These are phyloP conservation scores for Metschnikowia proteae DNA, from an alignment of 805 yeast genomes.

Conservation along the genomic window DNA sequence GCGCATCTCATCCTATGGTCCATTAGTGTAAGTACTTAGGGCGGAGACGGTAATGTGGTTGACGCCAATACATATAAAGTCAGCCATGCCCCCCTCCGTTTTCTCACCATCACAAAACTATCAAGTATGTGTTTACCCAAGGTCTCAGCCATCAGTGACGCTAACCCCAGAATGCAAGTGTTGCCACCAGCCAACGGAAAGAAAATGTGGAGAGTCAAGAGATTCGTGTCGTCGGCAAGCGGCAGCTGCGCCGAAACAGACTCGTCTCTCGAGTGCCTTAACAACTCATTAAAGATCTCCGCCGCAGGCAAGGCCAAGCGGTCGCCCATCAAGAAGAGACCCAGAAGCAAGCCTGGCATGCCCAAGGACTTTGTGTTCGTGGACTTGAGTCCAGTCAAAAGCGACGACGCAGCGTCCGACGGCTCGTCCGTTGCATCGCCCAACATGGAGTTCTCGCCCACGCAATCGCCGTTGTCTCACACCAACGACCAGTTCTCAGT, in stretches of 20 bases:
- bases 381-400: conserved; percentile 41
- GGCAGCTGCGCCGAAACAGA: conserved; percentile 15
- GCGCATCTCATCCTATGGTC: conserved; percentile 6
- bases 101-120: neutral
- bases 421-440: conserved; percentile 15
- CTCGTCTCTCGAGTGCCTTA: conserved; percentile 36
- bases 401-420: conserved; percentile 21
- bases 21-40: neutral
- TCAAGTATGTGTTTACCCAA: conserved; percentile 3
- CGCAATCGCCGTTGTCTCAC: conserved; percentile 13
- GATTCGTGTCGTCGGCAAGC: conserved; percentile 18
- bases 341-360: conserved; percentile 43
- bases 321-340: conserved; percentile 39
- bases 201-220: conserved; percentile 44
- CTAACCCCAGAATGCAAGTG: conserved; percentile 16
- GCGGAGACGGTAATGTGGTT: neutral
- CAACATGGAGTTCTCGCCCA: conserved; percentile 8
- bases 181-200: conserved; percentile 45
- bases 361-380: conserved; percentile 45
- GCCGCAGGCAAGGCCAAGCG: conserved; percentile 38
- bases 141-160: neutral
- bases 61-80: conserved; percentile 5
- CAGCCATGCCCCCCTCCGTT: neutral
- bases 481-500: conserved; percentile 5
- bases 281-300: conserved; percentile 40